Evolutionary conservation across 345 rosid genomes (phyloP).

Genomic region (Gossypium ekmanianum): DNA sequence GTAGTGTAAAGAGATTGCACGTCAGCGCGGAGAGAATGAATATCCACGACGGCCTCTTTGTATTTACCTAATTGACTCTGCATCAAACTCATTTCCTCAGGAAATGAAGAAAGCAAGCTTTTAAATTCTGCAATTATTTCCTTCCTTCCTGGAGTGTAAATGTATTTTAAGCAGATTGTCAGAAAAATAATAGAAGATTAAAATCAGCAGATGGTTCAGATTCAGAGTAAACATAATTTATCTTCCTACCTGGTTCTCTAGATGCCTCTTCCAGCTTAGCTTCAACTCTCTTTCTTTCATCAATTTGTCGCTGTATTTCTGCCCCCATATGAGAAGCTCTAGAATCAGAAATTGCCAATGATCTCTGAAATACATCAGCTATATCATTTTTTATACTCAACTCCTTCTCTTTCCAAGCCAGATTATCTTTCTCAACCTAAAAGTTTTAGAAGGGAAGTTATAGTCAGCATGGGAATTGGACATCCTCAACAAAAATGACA

Average conservation of each 20-base stretch:
- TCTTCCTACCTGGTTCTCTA: slow-evolving; percentile 63
- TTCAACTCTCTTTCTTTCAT: slow-evolving; percentile 53
- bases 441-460: slow-evolving; percentile 20
- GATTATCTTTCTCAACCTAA: slow-evolving; percentile 84
- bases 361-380: slow-evolving; percentile 67
- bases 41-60: slow-evolving; percentile 72
- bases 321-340: slow-evolving; percentile 52
- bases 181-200: slow-evolving; percentile 1
- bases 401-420: slow-evolving; percentile 84
- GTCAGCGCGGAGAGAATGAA: slow-evolving; percentile 79
- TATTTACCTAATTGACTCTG: slow-evolving; percentile 65
- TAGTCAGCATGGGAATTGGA: slow-evolving; percentile 32
- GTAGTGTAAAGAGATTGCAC: slow-evolving; percentile 63
- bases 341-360: slow-evolving; percentile 62
- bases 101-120: slow-evolving; percentile 79
- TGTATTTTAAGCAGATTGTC: slow-evolving; percentile 29
- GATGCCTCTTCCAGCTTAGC: slow-evolving; percentile 60
- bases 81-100: slow-evolving; percentile 84
- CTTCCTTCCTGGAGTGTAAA: slow-evolving; percentile 67
- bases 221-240: slow-evolving; percentile 13
- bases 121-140: slow-evolving; percentile 80
- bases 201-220: background rate
- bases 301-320: slow-evolving; percentile 64
- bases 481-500: slow-evolving; percentile 18
- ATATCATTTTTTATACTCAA: slow-evolving; percentile 67